Evolutionary conservation across 495 filamentous ascomycete genomes (phyloP).

Genomic region (Aspergillus ostianus): DNA sequence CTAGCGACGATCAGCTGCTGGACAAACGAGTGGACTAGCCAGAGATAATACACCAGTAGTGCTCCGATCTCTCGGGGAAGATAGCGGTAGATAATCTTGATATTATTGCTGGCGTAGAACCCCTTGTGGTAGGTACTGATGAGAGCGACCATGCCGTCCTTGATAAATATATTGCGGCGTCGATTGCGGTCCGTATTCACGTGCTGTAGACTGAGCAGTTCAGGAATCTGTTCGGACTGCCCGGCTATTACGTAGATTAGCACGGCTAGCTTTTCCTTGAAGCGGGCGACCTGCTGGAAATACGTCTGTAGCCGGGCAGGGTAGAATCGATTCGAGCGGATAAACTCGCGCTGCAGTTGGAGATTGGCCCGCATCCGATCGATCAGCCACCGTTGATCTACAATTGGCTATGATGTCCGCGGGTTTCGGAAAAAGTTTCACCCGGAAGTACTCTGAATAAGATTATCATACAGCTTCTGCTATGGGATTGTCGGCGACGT

Average conservation of each 20-base stretch:
- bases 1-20: no score
- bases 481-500: background rate
- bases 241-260: no score
- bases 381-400: background rate
- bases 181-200: background rate
- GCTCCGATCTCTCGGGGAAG: no score
- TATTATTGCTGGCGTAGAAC: conserved; percentile 11
- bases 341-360: background rate
- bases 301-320: conserved; percentile 1
- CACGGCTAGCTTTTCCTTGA: no score
- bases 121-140: conserved; percentile 17
- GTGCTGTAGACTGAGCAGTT: no score
- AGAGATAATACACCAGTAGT: no score
- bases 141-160: conserved; percentile 10
- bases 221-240: no score
- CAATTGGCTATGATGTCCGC: background rate
- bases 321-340: background rate
- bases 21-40: no score
- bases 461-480: background rate
- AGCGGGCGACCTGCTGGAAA: background rate
- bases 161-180: conserved; percentile 17
- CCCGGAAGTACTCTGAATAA: background rate
- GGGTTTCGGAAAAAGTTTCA: background rate
- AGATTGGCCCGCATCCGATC: background rate
- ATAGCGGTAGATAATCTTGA: conserved; percentile 10